Evolutionary conservation across 1,284 basidiomycete genomes (phyloP).

Genomic region (Ustilago shanxiensis): DNA sequence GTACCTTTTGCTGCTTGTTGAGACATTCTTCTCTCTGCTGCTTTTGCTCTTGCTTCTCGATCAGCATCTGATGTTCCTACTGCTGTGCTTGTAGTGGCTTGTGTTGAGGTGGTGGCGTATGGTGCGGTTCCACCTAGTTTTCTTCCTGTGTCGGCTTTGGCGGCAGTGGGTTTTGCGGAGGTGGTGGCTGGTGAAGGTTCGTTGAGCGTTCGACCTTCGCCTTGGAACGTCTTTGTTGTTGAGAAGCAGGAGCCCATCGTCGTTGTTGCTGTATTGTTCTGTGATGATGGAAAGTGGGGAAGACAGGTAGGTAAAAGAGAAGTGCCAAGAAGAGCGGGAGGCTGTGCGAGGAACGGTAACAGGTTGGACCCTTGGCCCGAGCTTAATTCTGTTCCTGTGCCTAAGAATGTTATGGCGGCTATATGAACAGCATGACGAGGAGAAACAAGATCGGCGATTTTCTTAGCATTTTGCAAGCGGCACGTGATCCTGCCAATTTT

Average conservation of each 20-base stretch:
- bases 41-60: slow-evolving; percentile 37
- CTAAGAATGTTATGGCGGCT: neutral
- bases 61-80: slow-evolving; percentile 17
- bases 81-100: neutral
- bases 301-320: neutral
- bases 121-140: slow-evolving; percentile 21
- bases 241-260: slow-evolving; percentile 43
- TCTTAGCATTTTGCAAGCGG: neutral
- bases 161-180: neutral
- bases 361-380: slow-evolving; percentile 12
- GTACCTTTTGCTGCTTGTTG: slow-evolving; percentile 34
- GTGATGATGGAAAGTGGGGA: neutral
- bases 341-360: slow-evolving; percentile 5
- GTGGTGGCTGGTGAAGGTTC: slow-evolving; percentile 1
- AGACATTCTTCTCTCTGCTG: slow-evolving; percentile 34
- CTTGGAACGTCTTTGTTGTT: slow-evolving; percentile 23
- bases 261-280: neutral
- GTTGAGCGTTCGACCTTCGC: slow-evolving; percentile 34
- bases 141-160: slow-evolving; percentile 7
- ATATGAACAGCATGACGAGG: neutral
- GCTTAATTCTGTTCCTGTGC: too few relatives aligned
- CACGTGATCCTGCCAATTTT: slow-evolving; percentile 26
- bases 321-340: neutral
- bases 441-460: neutral
- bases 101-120: neutral